These are phyloP conservation scores for Erythrobasidium hasegawianum DNA, from an alignment of 1,284 basidiomycete species.

Conservation along the genomic window DNA sequence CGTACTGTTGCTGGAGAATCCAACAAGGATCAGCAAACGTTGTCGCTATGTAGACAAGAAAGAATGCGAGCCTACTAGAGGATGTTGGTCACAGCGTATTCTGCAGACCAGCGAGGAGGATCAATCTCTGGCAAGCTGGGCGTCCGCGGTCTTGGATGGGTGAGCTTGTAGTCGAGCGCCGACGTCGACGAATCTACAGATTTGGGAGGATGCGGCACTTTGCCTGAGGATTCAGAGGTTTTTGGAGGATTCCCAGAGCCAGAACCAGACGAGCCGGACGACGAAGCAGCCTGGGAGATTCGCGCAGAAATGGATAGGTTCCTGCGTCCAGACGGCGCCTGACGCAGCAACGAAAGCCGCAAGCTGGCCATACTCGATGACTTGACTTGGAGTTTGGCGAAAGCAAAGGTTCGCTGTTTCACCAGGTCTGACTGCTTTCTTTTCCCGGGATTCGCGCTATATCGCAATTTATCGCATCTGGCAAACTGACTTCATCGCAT, in stretches of 20 bases:
- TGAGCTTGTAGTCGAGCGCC: slow-evolving; percentile 86
- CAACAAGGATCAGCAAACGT: background rate
- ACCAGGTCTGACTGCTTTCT: too few relatives aligned
- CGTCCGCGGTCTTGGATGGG: slow-evolving; percentile 54
- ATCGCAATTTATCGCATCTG: too few relatives aligned
- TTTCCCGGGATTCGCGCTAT: too few relatives aligned
- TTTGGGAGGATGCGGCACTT: slow-evolving; percentile 28
- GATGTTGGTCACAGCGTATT: slow-evolving; percentile 93
- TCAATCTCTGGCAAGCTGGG: slow-evolving; percentile 45
- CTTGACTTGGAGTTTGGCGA: background rate
- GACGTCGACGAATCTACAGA: slow-evolving; percentile 59
- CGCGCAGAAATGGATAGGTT: slow-evolving; percentile 3
- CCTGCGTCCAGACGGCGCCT: slow-evolving; percentile 12
- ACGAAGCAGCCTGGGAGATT: slow-evolving; percentile 4
- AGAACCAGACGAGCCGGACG: too few relatives aligned
- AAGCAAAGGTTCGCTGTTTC: too few relatives aligned
- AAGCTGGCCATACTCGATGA: slow-evolving; percentile 2
- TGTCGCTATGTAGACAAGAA: too few relatives aligned
- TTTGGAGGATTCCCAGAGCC: too few relatives aligned
- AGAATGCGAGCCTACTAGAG: slow-evolving; percentile 62
- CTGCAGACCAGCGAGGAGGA: slow-evolving; percentile 62
- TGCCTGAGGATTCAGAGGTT: background rate
- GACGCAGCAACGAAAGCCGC: slow-evolving; percentile 21
- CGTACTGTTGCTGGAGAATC: slow-evolving; percentile 18
- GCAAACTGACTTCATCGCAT: too few relatives aligned